A percentile compares a stretch with the other conserved stretches of the same genome.
Evolutionary conservation across 495 filamentous ascomycete genomes (phyloP).

Genomic region (Evansstolkia leycettana): DNA sequence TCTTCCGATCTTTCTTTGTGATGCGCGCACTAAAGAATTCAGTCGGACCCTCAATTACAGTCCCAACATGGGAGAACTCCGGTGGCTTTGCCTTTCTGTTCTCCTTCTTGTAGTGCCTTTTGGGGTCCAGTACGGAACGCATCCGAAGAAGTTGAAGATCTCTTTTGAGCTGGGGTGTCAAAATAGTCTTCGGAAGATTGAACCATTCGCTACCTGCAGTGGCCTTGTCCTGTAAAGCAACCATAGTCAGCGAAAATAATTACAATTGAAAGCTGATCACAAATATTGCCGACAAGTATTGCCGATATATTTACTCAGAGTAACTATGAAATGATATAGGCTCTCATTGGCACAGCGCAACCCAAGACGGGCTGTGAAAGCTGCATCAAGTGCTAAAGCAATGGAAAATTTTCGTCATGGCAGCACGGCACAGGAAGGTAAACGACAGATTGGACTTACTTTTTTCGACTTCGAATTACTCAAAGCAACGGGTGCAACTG

Average conservation of each 20-base stretch:
- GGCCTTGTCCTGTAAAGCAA: constrained; percentile 39
- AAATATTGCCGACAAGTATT: no score
- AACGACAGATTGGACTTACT: constrained; percentile 25
- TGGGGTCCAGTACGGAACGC: constrained; percentile 78
- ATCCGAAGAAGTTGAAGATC: constrained; percentile 81
- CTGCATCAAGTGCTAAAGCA: constrained; percentile 48
- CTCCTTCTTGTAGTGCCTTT: constrained; percentile 86
- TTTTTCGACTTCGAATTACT: constrained; percentile 10
- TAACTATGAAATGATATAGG: constrained; percentile 88
- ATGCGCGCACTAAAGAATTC: constrained; percentile 74
- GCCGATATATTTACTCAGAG: constrained; percentile 58
- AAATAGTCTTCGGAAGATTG: constrained; percentile 66
- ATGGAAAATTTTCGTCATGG: constrained; percentile 63
- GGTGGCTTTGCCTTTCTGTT: constrained; percentile 52
- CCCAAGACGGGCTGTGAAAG: constrained; percentile 62
- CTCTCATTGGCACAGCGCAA: constrained; percentile 65
- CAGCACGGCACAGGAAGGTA: constrained; percentile 12
- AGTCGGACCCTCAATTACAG: constrained; percentile 76
- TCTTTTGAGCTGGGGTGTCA: constrained; percentile 74
- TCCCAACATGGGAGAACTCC: constrained; percentile 78
- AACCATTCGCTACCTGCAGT: constrained; percentile 65
- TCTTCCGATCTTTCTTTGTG: constrained; percentile 75
- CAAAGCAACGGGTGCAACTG: background rate
- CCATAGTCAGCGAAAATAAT: constrained; percentile 22
- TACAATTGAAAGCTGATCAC: no score